Conservation (phyloP, 306 rosid genomes). For the Rosa multiflora region DNA sequence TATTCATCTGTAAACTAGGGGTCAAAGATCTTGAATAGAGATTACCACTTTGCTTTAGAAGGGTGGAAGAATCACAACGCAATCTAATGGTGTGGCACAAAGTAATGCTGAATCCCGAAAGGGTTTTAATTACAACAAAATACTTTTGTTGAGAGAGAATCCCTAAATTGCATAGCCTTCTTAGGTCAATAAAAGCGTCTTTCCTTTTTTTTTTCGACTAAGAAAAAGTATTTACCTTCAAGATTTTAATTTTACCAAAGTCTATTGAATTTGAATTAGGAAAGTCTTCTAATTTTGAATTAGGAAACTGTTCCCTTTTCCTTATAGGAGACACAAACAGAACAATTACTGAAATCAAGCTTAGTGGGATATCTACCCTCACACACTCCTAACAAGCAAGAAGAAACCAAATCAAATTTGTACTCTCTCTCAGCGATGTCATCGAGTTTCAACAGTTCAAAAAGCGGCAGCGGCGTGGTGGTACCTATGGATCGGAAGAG, state of each 20-base stretch:
- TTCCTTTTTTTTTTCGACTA: no score
- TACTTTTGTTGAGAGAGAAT: no score
- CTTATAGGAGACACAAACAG: background rate
- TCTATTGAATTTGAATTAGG: no score
- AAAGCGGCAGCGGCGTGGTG: background rate
- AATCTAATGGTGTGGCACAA: background rate
- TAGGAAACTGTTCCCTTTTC: background rate
- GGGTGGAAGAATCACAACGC: background rate
- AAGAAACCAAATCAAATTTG: background rate
- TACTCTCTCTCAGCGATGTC: background rate
- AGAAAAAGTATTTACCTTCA: no score
- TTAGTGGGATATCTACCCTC: background rate
- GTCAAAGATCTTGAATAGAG: no score
- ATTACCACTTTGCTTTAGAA: no score
- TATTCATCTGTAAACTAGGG: no score
- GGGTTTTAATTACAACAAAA: background rate
- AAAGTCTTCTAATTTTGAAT: no score
- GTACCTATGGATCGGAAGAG: constrained; percentile 51
- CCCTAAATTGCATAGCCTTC: background rate
- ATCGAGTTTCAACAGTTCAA: background rate
- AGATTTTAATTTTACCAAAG: no score
- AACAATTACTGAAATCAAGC: no score
- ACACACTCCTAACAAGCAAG: background rate
- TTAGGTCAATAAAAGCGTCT: no score
- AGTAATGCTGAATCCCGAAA: no score